Evolutionary conservation across 805 yeast species (phyloP), one percentile per base, ranked within the genome.

Genomic region (Wickerhamiella sergipiensis): DNA sequence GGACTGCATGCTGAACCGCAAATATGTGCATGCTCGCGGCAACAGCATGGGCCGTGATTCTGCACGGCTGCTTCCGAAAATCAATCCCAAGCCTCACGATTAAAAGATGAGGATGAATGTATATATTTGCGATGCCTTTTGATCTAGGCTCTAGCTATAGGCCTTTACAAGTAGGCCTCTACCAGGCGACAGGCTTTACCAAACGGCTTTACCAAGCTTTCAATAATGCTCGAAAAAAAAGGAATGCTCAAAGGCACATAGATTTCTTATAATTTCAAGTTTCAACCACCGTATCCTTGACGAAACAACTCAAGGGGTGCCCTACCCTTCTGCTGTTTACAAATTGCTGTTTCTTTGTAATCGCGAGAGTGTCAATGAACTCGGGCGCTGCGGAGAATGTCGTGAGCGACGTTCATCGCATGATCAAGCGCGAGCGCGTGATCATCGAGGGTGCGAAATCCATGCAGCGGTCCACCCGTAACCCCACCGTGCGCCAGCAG

Each of bases 361-460:
- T 40, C 43, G 22, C 43, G n/a, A 9, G 22, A 12, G 33, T 29
- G 22, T 21, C 24, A 21, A 40, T 40, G 43, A 40, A 40, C 24
- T 19, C 22, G 24, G 43, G 53, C 43, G 46, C 48, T 38, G 59
- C 67, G 38, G 72, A 72, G 50, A 66, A 66, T 46, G 78, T 72
- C 50, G 63, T 75, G 51, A 69, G 75, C 43, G 96, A 90, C 61
- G 88, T 92, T 66, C 73, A 76, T 59, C 78, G 78, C 59, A 90
- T 88, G 72, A 89, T 92, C 61, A 90, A 85, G 59, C 77, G 95
- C 52, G 97, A 92, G 68, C 73, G 74, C 61, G 88, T 85, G 63
- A 82, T 90, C 67, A 86, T 90, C 46, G 81, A 79, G 53, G 97
- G 97, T 50, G 92, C 95, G 50, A 80, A 83, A 52, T 77, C 83